Percentiles rank a stretch among this genome's conserved stretches.
phyloP scores from a whole-genome alignment of 1,139 yeast species.

The Geotrichum candidum region DNA sequence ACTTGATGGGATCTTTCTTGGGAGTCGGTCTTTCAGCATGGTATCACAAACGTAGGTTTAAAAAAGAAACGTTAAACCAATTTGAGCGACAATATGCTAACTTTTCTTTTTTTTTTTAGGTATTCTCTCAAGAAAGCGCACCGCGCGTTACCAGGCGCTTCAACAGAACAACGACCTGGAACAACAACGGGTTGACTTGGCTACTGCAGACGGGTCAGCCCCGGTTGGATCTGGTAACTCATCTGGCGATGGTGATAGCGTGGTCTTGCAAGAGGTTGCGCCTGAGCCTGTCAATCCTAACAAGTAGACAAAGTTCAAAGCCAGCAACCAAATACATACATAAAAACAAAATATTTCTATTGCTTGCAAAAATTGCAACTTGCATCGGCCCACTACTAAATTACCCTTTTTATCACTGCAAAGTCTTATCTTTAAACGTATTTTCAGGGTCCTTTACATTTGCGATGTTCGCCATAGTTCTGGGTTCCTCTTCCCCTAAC shows the following conservation, averaged over 20 bases:
- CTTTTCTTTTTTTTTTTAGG: conserved; percentile 9
- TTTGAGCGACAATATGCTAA: background rate
- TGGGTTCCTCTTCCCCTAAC: background rate
- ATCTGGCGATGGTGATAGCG: background rate
- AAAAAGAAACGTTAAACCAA: background rate
- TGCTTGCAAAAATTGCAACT: background rate
- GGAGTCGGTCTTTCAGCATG: conserved; percentile 32
- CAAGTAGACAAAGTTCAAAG: background rate
- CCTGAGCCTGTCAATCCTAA: conserved; percentile 10
- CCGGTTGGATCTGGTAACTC: background rate
- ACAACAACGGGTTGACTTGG: background rate
- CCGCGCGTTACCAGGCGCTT: conserved; percentile 17
- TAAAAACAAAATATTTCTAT: background rate
- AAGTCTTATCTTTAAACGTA: background rate
- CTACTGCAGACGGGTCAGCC: background rate
- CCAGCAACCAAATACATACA: background rate
- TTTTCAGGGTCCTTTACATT: background rate
- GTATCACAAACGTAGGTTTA: conserved; percentile 35
- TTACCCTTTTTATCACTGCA: background rate
- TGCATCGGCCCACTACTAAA: background rate
- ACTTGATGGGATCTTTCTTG: conserved; percentile 33
- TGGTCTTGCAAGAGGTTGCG: conserved; percentile 9
- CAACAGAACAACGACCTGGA: conserved; percentile 15
- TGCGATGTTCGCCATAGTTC: background rate
- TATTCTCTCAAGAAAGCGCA: conserved; percentile 17